Evolutionary conservation across 2,329 filamentous ascomycete genomes (phyloP), one percentile per base, ranked within the genome.

Genomic region (Capronia americana): DNA sequence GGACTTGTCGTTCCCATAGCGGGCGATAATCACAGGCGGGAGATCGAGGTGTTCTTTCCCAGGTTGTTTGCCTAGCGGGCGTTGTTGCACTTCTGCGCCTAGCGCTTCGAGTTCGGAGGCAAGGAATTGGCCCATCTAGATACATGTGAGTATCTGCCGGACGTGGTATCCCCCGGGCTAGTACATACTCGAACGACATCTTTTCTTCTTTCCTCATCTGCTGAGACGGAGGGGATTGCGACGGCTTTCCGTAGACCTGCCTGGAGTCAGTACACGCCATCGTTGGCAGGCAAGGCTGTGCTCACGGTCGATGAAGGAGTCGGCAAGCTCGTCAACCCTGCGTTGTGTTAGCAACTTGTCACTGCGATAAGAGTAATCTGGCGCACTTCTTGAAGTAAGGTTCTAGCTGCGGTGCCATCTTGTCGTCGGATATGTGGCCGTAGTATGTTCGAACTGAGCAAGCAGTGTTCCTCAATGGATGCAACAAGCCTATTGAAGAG

Each of bases 191-290:
- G 92, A 76, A 99, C 88, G 69, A 99, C 95, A 85, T 99, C 93
- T 63, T 89, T 89, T 67, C 95, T 89, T 76, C 92, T 90, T 73
- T 90, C 90, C 76, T 95, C 92, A 70, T 97, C 93, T 56, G 94
- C 92, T 38, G 94, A 98, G 77, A 99, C 86, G 70, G 95, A 99
- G 23, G 95, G 95, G 75, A 99, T 99, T 60, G 93, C 94, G 67
- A 99, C 95, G 62, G 95, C 95, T 80, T 93, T 88, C 76, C 92
- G 87, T 67, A 99, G 88, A 73, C 82, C 82, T 83, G 70, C 34
- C 26, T 11, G 23, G 23, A 23, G 64, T 63, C 67, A 67, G 30
- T 60, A 57, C 60, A 63, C 60, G 54, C 66, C 10, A 51, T 56
- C 50, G 38, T 17, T 28, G 32, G 24, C 24, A 24, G n/a, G 48